Evolutionary conservation across 257 asterid species (phyloP).

Genomic region (Osmanthus fragrans): DNA sequence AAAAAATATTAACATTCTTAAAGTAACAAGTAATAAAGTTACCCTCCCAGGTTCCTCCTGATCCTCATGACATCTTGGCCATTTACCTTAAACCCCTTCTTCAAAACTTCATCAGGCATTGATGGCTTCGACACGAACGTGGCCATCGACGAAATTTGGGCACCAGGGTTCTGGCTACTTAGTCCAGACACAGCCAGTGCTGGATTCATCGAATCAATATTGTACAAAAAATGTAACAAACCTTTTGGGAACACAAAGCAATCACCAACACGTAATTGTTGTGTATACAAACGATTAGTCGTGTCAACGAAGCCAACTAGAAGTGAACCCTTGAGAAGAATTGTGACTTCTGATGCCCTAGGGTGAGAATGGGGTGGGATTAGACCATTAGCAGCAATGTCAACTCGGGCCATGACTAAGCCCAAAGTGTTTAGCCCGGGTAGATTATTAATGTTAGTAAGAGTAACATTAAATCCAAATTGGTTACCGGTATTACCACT

Average conservation of each 20-base stretch:
- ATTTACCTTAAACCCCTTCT: conserved; percentile 40
- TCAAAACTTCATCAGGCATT: conserved; percentile 41
- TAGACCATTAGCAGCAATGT: conserved; percentile 22
- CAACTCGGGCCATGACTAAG: conserved; percentile 46
- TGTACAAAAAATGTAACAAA: conserved; percentile 50
- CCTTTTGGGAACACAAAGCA: conserved; percentile 65
- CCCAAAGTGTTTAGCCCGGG: conserved; percentile 67
- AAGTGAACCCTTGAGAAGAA: conserved; percentile 55
- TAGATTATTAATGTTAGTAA: conserved; percentile 27
- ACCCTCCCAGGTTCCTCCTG: conserved; percentile 52
- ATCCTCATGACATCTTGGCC: conserved; percentile 46
- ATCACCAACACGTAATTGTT: conserved; percentile 50
- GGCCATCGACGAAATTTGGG: conserved; percentile 42
- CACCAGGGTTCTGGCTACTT: conserved; percentile 68
- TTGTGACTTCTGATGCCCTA: conserved; percentile 63
- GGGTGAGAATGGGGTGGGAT: conserved; percentile 65
- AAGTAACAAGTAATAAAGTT: background rate
- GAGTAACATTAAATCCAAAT: conserved; percentile 44
- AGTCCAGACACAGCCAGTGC: conserved; percentile 50
- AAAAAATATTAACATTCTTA: background rate
- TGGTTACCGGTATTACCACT: conserved; percentile 38
- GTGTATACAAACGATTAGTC: conserved; percentile 39
- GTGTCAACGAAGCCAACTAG: conserved; percentile 62
- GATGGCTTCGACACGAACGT: conserved; percentile 31
- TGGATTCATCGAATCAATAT: conserved; percentile 30